A percentile compares a stretch with the other conserved stretches of the same genome.
Conservation (phyloP, 768 basidiomycete species). For the Naganishia vishniacii region DNA sequence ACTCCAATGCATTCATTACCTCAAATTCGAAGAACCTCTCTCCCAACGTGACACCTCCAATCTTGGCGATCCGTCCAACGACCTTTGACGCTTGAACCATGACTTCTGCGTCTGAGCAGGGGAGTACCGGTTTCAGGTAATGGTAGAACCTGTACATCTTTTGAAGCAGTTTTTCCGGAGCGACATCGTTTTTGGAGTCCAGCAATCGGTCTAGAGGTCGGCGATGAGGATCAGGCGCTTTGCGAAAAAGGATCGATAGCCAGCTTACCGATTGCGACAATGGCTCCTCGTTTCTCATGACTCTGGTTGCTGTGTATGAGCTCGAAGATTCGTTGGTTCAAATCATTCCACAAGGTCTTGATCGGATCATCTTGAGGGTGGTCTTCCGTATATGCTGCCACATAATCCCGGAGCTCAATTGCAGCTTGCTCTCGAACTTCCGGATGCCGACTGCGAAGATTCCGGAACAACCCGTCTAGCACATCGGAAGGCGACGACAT, state of each 20-base stretch:
- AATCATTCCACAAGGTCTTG: slow-evolving; percentile 58
- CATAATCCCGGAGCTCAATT: slow-evolving; percentile 33
- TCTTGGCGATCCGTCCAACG: slow-evolving; percentile 60
- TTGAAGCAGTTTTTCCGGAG: slow-evolving; percentile 18
- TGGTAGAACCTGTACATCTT: slow-evolving; percentile 32
- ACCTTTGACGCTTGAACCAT: slow-evolving; percentile 94
- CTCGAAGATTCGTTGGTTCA: slow-evolving; percentile 72
- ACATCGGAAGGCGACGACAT: slow-evolving; percentile 55
- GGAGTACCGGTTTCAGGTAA: slow-evolving; percentile 81
- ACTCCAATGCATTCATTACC: slow-evolving; percentile 73
- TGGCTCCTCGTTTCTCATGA: slow-evolving; percentile 75
- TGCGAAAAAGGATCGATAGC: not conserved
- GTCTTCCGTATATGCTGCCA: slow-evolving; percentile 28
- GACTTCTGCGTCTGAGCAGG: slow-evolving; percentile 82
- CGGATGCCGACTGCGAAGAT: slow-evolving; percentile 28
- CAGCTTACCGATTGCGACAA: slow-evolving; percentile 73
- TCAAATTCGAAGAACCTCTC: slow-evolving; percentile 86
- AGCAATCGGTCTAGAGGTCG: slow-evolving; percentile 52
- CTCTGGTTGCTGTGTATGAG: slow-evolving; percentile 74
- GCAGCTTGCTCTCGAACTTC: slow-evolving; percentile 36
- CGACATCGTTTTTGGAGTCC: slow-evolving; percentile 70
- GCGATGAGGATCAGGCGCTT: not conserved
- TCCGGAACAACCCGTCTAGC: slow-evolving; percentile 56
- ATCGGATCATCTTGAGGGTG: slow-evolving; percentile 24
- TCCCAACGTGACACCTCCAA: slow-evolving; percentile 75